Percentiles rank a stretch among this genome's conserved stretches.
These are phyloP conservation scores for Acanthamoeba sp. DNA, from an alignment of 208 protist genomes.

Conservation along the genomic window DNA sequence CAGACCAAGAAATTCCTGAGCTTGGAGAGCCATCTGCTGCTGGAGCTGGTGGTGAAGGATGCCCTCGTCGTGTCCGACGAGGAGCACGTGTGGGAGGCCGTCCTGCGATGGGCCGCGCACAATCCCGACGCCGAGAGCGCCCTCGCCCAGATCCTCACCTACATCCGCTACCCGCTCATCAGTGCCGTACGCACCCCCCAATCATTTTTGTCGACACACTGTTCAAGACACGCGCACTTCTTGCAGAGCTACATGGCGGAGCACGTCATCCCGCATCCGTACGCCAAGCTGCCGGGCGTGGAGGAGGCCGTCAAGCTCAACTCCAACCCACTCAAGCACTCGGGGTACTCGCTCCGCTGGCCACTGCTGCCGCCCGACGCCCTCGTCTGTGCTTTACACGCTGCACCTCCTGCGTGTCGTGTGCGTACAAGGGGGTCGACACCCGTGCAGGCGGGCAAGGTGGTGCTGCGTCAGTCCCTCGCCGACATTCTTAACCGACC, in stretches of 20 bases:
- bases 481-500: conserved; percentile 32
- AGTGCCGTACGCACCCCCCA: background rate
- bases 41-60: conserved; percentile 56
- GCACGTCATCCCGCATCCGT: background rate
- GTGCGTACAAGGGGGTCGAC: too few relatives aligned
- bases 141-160: conserved; percentile 41
- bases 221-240: background rate
- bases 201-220: background rate
- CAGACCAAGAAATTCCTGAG: conserved; percentile 61
- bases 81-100: conserved; percentile 59
- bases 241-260: conserved; percentile 6
- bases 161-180: conserved; percentile 49
- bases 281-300: conserved; percentile 23
- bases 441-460: too few relatives aligned
- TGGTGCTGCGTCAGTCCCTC: conserved; percentile 2
- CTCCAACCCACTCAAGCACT: background rate
- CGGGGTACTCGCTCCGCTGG: background rate
- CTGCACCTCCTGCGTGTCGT: too few relatives aligned
- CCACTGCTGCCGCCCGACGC: background rate
- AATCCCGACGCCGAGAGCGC: conserved; percentile 33
- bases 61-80: conserved; percentile 22
- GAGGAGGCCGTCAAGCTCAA: background rate
- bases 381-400: too few relatives aligned
- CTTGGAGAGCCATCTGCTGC: conserved; percentile 43
- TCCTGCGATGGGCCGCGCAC: conserved; percentile 40